Percentiles rank a stretch among this genome's conserved stretches.
These are phyloP conservation scores for Wallacemonas sp. DNA, from an alignment of 208 protist species.

Conservation along the genomic window DNA sequence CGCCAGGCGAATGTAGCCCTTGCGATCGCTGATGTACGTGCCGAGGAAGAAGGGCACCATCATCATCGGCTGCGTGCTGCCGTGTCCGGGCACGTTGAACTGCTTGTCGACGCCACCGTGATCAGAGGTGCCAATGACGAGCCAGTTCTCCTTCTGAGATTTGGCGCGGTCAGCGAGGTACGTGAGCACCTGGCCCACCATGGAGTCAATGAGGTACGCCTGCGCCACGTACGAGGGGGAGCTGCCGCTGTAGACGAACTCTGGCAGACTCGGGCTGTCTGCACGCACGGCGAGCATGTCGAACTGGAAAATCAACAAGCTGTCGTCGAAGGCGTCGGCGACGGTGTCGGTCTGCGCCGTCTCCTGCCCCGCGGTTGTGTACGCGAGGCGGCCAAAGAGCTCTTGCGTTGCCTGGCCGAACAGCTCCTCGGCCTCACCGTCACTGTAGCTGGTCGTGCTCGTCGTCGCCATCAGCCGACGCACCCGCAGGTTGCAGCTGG, in stretches of 20 bases:
- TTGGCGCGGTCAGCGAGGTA: constrained; percentile 49
- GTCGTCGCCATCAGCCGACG: constrained; percentile 36
- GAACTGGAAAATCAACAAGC: constrained; percentile 73
- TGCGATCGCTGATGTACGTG: constrained; percentile 48
- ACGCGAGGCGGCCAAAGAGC: constrained; percentile 53
- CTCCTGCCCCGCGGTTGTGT: constrained; percentile 18
- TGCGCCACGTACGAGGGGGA: constrained; percentile 53
- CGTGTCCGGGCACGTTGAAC: constrained; percentile 15
- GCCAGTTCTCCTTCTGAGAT: constrained; percentile 76
- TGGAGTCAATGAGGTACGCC: constrained; percentile 66
- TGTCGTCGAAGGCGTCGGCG: constrained; percentile 43
- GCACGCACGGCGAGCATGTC: constrained; percentile 56
- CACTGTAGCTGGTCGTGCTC: constrained; percentile 18
- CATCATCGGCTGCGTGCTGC: constrained; percentile 20
- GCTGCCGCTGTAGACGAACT: constrained; percentile 47
- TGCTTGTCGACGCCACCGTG: constrained; percentile 63
- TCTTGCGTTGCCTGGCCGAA: constrained; percentile 37
- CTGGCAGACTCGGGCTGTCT: constrained; percentile 32
- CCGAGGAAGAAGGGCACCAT: constrained; percentile 64
- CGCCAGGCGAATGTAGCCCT: constrained; percentile 35
- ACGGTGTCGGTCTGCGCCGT: constrained; percentile 26
- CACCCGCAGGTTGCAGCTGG: constrained; percentile 47
- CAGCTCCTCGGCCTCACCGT: constrained; percentile 37
- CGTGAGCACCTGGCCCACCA: constrained; percentile 67
- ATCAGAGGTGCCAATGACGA: constrained; percentile 59